Base-by-base conservation (phyloP, 768 basidiomycete genomes). In the Termitomyces sp. region DNA sequence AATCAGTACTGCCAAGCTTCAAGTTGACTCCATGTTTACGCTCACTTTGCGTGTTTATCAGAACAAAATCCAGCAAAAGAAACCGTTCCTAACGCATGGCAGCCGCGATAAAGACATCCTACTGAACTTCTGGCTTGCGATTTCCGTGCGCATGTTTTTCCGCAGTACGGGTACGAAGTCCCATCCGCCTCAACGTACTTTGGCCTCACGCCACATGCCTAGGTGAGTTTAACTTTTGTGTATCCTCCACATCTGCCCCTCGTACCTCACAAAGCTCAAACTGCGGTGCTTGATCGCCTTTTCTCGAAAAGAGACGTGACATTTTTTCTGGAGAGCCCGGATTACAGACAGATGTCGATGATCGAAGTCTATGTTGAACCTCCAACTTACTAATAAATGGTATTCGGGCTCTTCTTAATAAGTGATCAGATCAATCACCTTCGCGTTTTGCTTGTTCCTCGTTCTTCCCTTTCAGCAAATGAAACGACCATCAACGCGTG, bases 181-280 rank as follows among this genome's bases (percentile, higher is more conserved):
- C 85, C 86, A 60, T 80, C 77, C 28, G 46, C 51, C 63, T 86
- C 86, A n/a, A 83, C 70, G 67, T 79, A 86, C 73, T 83, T 87
- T 14, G 84, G 83, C 68, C 79, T 85, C 59, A 74, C 74, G 14
- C 82, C 79, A 70, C 86, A 87, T 58, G 78, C 77, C 86, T 87
- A 57, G 52, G 53, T 23, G 56, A 50, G 43, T 35, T 57, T 56
- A 28, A 48, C 55, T 43, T 60, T 56, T 67, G 30, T 9, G 23
- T 51, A 35, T 36, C n/a, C 9, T n/a, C 12, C 8, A 35, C 23
- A 18, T 36, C n/a, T 10, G 14, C 3, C 2, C 35, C 38, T 56
- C 57, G 50, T 50, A 64, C 63, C 63, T 61, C 60, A 14, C 63
- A 64, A 23, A 61, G 46, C 18, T 61, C 63, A 13, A 43, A 33